Evolutionary conservation across 306 rosid species (phyloP).

Genomic region (Amphicarpaea edgeworthii): DNA sequence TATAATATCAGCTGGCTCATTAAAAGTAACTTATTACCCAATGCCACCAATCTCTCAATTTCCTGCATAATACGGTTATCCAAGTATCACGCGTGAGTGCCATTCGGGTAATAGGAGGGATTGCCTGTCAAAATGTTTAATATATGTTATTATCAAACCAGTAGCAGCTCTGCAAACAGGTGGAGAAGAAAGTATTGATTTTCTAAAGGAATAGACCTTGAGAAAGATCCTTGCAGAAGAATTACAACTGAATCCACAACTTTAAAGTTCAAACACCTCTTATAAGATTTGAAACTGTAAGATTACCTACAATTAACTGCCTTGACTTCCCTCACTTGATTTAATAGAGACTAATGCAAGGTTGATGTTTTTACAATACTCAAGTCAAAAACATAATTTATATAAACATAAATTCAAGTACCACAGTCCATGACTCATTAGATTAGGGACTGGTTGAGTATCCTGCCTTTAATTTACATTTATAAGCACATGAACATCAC

Average conservation of each 20-base stretch:
- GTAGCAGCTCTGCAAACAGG: constrained; percentile 35
- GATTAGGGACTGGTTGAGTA: constrained; percentile 10
- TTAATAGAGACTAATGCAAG: constrained; percentile 15
- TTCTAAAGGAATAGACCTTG: constrained; percentile 36
- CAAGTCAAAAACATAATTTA: constrained; percentile 24
- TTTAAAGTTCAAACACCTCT: constrained; percentile 37
- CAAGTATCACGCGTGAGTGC: constrained; percentile 98
- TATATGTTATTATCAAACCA: constrained; percentile 44
- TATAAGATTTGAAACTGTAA: constrained; percentile 33
- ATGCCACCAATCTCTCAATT: constrained; percentile 99
- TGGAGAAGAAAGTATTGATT: constrained; percentile 28
- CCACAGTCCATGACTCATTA: background rate
- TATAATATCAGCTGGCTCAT: constrained; percentile 43
- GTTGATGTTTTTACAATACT: constrained; percentile 15
- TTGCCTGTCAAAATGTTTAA: constrained; percentile 68
- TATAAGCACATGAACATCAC: background rate
- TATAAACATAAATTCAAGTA: constrained; percentile 11
- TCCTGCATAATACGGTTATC: constrained; percentile 96
- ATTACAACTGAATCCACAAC: constrained; percentile 20
- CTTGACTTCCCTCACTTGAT: constrained; percentile 27
- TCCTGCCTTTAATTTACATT: constrained; percentile 10
- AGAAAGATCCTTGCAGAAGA: constrained; percentile 35
- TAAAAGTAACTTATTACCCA: constrained; percentile 73
- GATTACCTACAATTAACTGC: constrained; percentile 4
- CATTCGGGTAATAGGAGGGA: constrained; percentile 97